A percentile compares a stretch with the other conserved stretches of the same genome.
Conservation (phyloP, 371 early-diverging fungal genomes). For the Chytridiales sp. region DNA sequence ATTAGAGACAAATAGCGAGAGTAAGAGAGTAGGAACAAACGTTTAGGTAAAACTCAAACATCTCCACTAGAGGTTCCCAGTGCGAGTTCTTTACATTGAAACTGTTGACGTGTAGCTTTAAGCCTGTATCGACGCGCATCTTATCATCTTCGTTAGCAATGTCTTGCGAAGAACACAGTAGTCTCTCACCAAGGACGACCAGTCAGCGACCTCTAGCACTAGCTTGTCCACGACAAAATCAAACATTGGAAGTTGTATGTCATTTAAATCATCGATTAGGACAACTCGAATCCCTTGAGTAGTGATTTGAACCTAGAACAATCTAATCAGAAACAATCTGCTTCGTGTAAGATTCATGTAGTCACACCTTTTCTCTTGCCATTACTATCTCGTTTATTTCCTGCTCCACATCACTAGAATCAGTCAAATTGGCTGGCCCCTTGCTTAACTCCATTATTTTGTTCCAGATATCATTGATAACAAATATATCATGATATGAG, state of each 20-base stretch:
- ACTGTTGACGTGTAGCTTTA: conserved; percentile 79
- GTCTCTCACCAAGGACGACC: conserved; percentile 69
- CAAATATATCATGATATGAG: conserved; percentile 77
- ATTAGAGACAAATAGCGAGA: neutral
- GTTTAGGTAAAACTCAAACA: conserved; percentile 62
- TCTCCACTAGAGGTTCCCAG: conserved; percentile 97
- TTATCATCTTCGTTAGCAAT: conserved; percentile 21
- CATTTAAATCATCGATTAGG: conserved; percentile 87
- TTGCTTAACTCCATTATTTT: conserved; percentile 56
- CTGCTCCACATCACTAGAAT: neutral
- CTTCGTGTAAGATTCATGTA: neutral
- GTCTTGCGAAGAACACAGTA: conserved; percentile 1
- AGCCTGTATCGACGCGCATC: conserved; percentile 69
- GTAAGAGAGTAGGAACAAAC: conserved; percentile 55
- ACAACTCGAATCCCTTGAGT: conserved; percentile 79
- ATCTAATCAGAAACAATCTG: neutral
- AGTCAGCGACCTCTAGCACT: conserved; percentile 76
- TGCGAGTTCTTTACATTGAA: conserved; percentile 95
- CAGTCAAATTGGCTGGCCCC: neutral
- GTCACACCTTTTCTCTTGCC: conserved; percentile 52
- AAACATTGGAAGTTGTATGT: conserved; percentile 81
- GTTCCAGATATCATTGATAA: conserved; percentile 79
- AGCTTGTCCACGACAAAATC: conserved; percentile 80
- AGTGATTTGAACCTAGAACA: conserved; percentile 40
- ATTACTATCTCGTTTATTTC: conserved; percentile 33